Evolutionary conservation across 192 early-diverging fungal genomes (phyloP), one percentile per base, ranked within the genome.

Genomic region (Backusella parvicylindrica): DNA sequence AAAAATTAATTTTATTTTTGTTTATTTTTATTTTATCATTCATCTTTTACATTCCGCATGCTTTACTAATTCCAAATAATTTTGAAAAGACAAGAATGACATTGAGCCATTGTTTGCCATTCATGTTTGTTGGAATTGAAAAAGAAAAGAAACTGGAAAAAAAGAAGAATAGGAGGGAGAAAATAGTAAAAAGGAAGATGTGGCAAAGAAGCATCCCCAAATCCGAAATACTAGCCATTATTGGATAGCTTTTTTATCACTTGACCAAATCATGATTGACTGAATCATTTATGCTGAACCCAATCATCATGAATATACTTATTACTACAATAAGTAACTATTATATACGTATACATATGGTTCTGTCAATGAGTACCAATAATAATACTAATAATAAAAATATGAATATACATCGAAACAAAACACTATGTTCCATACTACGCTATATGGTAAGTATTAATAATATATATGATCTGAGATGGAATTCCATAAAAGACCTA

Each of bases 41-140:
- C 31, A 64, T 30, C 28, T 11, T 70, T 78, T 78, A 78, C 77
- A 78, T 78, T 40, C 77, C 77, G 43, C 77, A 78, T 26, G 38
- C 64, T 47, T 47, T 47, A 18, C n/a, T 30, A 7, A 15, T 43
- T 12, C 26, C 53, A 28, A 60, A 9, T 60, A 60, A 60, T 28
- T 60, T 21, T 11, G 53, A 28, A 60, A 60, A 60, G 12, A n/a
- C 21, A 60, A 60, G 23, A 28, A 60, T 28, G 9, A 60, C 21
- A 28, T 60, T 60, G 4, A 60, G 53, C 53, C 53, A 60, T 60
- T 23, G 21, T 28, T 60, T 60, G 53, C 53, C 26, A 60, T 60
- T 60, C 53, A 60, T 60, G 33, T 35, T 2, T 60, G 53, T 28
- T 60, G 53, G 26, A 60, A 60, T 26, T 26, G 7, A 70, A 41